Conservation (phyloP, 371 early-diverging fungal genomes). For the Thermomucor indicae-seudaticae region DNA sequence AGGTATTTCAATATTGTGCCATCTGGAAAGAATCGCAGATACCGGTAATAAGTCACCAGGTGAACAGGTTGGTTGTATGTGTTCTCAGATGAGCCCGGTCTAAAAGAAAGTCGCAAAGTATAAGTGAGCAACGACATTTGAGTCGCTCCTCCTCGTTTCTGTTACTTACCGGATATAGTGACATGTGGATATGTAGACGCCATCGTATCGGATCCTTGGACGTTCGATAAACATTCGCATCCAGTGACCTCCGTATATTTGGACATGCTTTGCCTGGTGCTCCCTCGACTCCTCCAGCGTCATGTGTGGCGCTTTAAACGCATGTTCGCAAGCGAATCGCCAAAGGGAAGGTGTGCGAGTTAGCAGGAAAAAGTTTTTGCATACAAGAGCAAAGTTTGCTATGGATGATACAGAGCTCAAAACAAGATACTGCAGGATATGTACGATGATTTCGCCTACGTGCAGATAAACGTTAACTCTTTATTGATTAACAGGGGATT, state of each 20-base stretch:
- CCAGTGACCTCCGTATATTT: conserved; percentile 35
- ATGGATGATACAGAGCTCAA: conserved; percentile 42
- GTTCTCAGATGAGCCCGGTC: conserved; percentile 48
- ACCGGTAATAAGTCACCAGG: conserved; percentile 68
- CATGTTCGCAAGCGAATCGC: conserved; percentile 51
- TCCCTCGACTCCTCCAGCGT: conserved; percentile 16
- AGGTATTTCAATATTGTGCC: conserved; percentile 44
- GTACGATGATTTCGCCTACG: conserved; percentile 30
- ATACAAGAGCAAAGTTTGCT: conserved; percentile 46
- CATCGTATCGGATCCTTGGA: conserved; percentile 65
- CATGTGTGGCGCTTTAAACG: conserved; percentile 33
- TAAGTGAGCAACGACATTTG: no score
- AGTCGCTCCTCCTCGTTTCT: no score
- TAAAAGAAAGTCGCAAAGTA: no score
- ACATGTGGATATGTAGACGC: conserved; percentile 65
- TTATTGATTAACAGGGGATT: neutral
- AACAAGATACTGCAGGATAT: conserved; percentile 31
- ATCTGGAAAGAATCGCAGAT: conserved; percentile 62
- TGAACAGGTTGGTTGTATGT: conserved; percentile 59
- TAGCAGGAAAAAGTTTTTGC: conserved; percentile 50
- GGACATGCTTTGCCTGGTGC: conserved; percentile 17
- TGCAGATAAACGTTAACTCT: neutral
- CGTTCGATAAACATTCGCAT: conserved; percentile 56
- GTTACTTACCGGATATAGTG: conserved; percentile 56
- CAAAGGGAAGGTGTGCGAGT: conserved; percentile 50